These are phyloP conservation scores for Exophiala sp. DNA, from an alignment of 2,329 filamentous ascomycete species.

Conservation along the genomic window DNA sequence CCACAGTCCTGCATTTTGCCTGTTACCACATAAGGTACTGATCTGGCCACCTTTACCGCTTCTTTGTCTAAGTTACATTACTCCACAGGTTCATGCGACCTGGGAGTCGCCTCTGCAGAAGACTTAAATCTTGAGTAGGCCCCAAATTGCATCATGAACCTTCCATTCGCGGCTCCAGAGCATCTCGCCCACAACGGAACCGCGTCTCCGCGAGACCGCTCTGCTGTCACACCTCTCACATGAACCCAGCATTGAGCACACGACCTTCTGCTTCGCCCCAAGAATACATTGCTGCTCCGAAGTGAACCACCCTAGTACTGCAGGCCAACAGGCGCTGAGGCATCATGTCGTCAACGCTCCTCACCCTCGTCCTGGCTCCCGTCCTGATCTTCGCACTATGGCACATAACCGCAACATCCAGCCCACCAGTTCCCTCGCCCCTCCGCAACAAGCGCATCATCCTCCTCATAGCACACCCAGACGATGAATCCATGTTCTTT, in stretches of 20 bases:
- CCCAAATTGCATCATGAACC: not conserved
- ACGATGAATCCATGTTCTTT: conserved; percentile 99
- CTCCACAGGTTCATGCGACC: conserved; percentile 15
- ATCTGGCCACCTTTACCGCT: conserved; percentile 23
- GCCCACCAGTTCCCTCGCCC: conserved; percentile 50
- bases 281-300: no score
- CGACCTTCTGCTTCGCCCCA: no score
- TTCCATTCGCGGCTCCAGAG: not conserved
- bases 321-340: no score
- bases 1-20: not conserved
- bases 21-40: conserved; percentile 3
- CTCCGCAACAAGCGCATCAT: conserved; percentile 81
- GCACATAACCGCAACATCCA: conserved; percentile 34
- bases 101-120: not conserved
- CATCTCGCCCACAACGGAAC: no score
- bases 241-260: no score
- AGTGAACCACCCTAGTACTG: not conserved
- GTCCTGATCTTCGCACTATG: conserved; percentile 25
- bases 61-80: conserved; percentile 1
- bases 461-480: conserved; percentile 91
- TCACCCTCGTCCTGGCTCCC: conserved; percentile 19
- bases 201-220: no score
- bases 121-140: not conserved
- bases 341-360: conserved; percentile 14
- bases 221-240: no score